Evolutionary conservation across 208 protist genomes (phyloP).

Genomic region (Acanthamoeba healyi): DNA sequence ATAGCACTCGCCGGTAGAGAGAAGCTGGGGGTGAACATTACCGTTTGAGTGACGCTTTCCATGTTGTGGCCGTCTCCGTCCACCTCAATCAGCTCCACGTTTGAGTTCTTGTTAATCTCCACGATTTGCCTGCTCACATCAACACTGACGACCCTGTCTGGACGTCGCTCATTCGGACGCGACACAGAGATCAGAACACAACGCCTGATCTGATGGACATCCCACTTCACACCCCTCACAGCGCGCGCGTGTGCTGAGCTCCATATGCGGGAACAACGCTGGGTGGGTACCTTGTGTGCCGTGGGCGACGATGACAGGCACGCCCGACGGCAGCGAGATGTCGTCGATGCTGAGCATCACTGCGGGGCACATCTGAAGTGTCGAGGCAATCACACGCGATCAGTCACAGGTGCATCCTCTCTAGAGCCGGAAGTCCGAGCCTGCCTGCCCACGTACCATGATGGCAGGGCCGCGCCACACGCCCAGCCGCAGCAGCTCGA

Average conservation of each 20-base stretch:
- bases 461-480: background rate
- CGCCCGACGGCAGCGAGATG: background rate
- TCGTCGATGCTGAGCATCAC: slow-evolving; percentile 23
- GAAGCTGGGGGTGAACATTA: background rate
- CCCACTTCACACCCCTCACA: background rate
- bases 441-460: background rate
- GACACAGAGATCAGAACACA: no score
- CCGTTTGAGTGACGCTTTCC: slow-evolving; percentile 32
- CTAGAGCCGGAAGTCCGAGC: no score
- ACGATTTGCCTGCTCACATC: slow-evolving; percentile 1
- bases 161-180: no score
- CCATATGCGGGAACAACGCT: background rate
- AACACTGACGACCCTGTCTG: background rate
- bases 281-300: slow-evolving; percentile 17
- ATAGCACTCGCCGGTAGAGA: no score
- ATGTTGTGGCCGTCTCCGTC: slow-evolving; percentile 42
- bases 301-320: slow-evolving; percentile 23
- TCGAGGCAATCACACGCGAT: no score
- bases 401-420: no score
- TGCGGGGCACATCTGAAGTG: slow-evolving; percentile 25
- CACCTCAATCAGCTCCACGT: background rate
- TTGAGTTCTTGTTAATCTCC: background rate
- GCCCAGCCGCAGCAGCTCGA: slow-evolving; percentile 4
- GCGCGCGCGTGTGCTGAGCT: background rate
- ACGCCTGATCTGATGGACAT: no score